Evolutionary conservation across 2,329 filamentous ascomycete species (phyloP), one percentile per base, ranked within the genome.

Genomic region (Xylariaceae sp.): DNA sequence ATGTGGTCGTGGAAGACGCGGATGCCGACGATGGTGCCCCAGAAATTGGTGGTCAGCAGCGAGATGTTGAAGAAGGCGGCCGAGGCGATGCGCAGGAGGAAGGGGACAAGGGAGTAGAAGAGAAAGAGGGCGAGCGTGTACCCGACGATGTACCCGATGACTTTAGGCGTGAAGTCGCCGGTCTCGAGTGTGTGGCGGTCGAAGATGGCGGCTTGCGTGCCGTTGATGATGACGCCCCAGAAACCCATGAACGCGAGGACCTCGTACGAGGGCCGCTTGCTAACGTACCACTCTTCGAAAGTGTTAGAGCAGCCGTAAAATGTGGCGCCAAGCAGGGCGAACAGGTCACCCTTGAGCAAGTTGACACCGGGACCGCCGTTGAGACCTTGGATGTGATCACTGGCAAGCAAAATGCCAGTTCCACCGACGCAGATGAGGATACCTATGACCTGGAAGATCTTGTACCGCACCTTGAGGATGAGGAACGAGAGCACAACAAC

Each of bases 31-130:
- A 94, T 86, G 51, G 95, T 86, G 54, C 90, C 91, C 93, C 93
- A 98, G 72, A 97, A 97, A 70, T 95, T 96, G 58, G 84, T 88
- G 2, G 93, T 97, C 49, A 98, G 75, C 54, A 98, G 74, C 6
- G 86, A 92, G 60, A 97, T 95, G 68, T 98, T 95, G 74, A 96
- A 94, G 70, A 98, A 96, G 17, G 91, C 92, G 3, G 93, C 93
- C 14, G 82, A 87, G 22, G 86, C 86, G 72, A 97, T 86, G 54
- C 93, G 88, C 68, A 97, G 84, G 52, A 98, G 77, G 44, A 97
- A 71, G 0, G 93, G 93, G 0, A 87, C 90, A 3, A 93, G 74
- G 6, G 83, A 83, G 73, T 98, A 98, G 70, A 98, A 98, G 48
- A 93, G 70, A 43, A 78, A 74, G 19, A 98, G 76, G 48, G 84